Conservation (phyloP, 2,329 filamentous ascomycete genomes). For the Sporothrix inflata region DNA sequence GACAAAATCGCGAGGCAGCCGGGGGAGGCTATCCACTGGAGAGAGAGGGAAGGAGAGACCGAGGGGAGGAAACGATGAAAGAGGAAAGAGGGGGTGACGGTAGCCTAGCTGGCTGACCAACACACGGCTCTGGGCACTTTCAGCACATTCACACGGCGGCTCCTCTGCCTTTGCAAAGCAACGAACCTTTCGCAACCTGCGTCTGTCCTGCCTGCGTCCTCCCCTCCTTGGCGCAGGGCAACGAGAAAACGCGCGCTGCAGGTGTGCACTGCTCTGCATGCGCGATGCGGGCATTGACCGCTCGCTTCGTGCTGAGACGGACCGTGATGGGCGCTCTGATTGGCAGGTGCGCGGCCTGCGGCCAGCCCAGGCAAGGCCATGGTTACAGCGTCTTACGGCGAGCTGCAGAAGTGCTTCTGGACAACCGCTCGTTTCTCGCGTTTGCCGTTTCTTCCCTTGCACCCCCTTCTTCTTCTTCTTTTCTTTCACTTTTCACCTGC, state of each 20-base stretch:
- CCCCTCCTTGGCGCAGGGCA: not conserved
- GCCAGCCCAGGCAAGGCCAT: not conserved
- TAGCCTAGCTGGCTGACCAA: constrained; percentile 2
- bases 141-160: not conserved
- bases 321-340: constrained; percentile 2
- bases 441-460: not conserved
- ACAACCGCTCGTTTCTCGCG: not conserved
- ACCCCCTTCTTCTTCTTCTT: not conserved
- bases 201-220: not conserved
- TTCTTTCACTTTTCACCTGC: not conserved
- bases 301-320: not conserved
- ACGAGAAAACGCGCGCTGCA: not conserved
- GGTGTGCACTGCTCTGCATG: not conserved
- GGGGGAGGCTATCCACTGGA: not conserved
- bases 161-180: not conserved
- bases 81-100: constrained; percentile 10
- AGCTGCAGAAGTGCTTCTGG: not conserved
- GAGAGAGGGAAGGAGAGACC: constrained; percentile 1
- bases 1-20: constrained; percentile 11
- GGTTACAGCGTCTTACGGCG: constrained; percentile 14
- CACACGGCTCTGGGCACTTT: constrained; percentile 6
- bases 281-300: not conserved
- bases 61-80: not conserved
- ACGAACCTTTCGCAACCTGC: not conserved
- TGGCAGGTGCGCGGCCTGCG: not conserved